Conservation (phyloP, 2,329 filamentous ascomycete species). For the Exutisphaerella laricina region DNA sequence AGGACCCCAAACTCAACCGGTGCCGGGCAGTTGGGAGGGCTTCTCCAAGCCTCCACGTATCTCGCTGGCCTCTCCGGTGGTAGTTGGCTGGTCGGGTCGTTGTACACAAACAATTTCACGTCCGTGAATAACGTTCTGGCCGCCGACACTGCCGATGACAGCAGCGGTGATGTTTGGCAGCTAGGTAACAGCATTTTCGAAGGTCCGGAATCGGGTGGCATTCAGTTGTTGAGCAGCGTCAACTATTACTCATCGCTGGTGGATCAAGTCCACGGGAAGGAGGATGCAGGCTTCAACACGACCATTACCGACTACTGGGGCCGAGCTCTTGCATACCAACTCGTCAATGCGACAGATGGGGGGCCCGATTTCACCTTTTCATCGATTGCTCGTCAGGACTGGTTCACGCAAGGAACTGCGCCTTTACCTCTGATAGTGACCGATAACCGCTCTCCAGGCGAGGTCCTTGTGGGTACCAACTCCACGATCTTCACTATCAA, state of each 20-base stretch:
- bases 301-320: constrained; percentile 82
- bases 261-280: constrained; percentile 56
- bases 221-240: constrained; percentile 51
- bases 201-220: constrained; percentile 47
- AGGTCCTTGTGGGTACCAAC: constrained; percentile 60
- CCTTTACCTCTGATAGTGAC: constrained; percentile 71
- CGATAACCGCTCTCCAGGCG: constrained; percentile 59
- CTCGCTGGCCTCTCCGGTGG: constrained; percentile 75
- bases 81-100: constrained; percentile 76
- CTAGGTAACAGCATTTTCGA: constrained; percentile 58
- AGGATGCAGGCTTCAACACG: constrained; percentile 57
- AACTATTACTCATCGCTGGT: constrained; percentile 60
- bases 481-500: constrained; percentile 73
- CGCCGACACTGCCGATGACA: constrained; percentile 20
- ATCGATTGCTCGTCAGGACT: constrained; percentile 59
- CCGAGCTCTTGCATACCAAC: constrained; percentile 77
- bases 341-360: constrained; percentile 69
- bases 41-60: constrained; percentile 78
- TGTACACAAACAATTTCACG: constrained; percentile 74
- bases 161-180: constrained; percentile 47
- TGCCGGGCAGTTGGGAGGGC: constrained; percentile 66
- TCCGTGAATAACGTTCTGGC: constrained; percentile 55
- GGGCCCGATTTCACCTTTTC: constrained; percentile 77
- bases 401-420: constrained; percentile 58
- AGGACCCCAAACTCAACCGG: constrained; percentile 59